Evolutionary conservation across 495 filamentous ascomycete species (phyloP).

Genomic region (Trichoderma gamsii): DNA sequence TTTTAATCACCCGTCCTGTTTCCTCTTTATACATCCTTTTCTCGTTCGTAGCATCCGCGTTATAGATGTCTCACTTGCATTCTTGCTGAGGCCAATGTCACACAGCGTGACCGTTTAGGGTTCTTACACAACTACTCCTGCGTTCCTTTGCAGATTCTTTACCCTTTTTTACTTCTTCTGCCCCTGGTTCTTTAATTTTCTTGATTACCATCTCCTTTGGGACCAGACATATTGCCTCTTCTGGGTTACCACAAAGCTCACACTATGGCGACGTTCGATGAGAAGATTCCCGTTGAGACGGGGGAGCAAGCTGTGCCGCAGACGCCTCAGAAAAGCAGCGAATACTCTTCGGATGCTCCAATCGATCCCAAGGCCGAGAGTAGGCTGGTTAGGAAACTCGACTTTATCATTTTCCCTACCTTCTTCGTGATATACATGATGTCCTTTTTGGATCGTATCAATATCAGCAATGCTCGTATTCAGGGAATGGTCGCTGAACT

Average conservation of each 20-base stretch:
- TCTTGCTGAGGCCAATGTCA: neutral
- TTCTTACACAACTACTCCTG: neutral
- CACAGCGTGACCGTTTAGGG: neutral
- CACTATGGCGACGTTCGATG: neutral
- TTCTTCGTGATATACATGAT: constrained; percentile 40
- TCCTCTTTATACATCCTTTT: neutral
- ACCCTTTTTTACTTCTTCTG: neutral
- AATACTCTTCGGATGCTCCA: constrained; percentile 2
- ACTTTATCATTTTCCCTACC: constrained; percentile 34
- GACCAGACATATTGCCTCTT: neutral
- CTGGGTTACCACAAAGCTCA: neutral
- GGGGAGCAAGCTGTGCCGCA: neutral
- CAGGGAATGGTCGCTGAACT: constrained; percentile 55
- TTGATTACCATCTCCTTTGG: neutral
- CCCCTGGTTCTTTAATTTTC: too few species aligned
- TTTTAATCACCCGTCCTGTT: neutral
- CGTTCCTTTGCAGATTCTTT: neutral
- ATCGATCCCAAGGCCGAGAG: constrained; percentile 25
- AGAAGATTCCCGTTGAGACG: neutral
- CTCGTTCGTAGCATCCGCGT: neutral
- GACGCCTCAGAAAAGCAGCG: neutral
- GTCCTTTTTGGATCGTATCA: constrained; percentile 48
- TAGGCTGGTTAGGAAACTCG: constrained; percentile 32
- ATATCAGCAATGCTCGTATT: constrained; percentile 58
- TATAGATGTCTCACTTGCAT: neutral